These are phyloP conservation scores for Mucor mucedo DNA, from an alignment of 371 early-diverging fungal species.

Conservation along the genomic window DNA sequence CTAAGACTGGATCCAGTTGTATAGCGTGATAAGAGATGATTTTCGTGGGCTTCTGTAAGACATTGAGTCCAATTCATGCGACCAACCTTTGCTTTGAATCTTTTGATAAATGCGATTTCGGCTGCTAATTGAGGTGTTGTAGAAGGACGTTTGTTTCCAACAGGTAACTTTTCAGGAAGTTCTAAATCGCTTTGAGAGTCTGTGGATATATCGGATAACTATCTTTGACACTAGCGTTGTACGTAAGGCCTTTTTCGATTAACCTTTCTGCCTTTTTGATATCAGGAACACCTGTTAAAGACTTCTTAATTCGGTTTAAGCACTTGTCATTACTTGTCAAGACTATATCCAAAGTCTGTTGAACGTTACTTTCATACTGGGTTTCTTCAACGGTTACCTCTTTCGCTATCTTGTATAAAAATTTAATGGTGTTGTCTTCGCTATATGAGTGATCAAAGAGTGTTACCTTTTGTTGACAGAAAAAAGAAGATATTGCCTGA, in stretches of 20 bases:
- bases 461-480: conserved; percentile 25
- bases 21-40: conserved; percentile 28
- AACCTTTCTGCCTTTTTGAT: conserved; percentile 26
- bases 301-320: conserved; percentile 24
- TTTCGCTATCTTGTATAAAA: conserved; percentile 25
- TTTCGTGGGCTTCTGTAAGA: conserved; percentile 14
- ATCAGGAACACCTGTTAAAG: conserved; percentile 26
- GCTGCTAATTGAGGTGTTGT: conserved; percentile 23
- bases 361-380: conserved; percentile 23
- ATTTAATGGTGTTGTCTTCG: conserved; percentile 23
- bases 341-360: conserved; percentile 26
- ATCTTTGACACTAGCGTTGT: conserved; percentile 29
- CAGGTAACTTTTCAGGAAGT: conserved; percentile 29
- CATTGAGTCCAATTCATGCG: conserved; percentile 27
- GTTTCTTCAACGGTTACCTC: conserved; percentile 27
- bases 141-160: conserved; percentile 22
- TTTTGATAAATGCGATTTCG: conserved; percentile 28
- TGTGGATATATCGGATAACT: conserved; percentile 22
- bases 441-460: conserved; percentile 25
- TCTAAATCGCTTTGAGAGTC: conserved; percentile 30
- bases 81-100: conserved; percentile 22
- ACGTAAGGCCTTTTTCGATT: conserved; percentile 24
- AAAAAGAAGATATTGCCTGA: conserved; percentile 29
- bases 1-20: conserved; percentile 26
- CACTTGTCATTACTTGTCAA: conserved; percentile 27